Evolutionary conservation across 345 rosid species (phyloP), one percentile per base, ranked within the genome.

Genomic region (thale cress (Arabidopsis thaliana)): DNA sequence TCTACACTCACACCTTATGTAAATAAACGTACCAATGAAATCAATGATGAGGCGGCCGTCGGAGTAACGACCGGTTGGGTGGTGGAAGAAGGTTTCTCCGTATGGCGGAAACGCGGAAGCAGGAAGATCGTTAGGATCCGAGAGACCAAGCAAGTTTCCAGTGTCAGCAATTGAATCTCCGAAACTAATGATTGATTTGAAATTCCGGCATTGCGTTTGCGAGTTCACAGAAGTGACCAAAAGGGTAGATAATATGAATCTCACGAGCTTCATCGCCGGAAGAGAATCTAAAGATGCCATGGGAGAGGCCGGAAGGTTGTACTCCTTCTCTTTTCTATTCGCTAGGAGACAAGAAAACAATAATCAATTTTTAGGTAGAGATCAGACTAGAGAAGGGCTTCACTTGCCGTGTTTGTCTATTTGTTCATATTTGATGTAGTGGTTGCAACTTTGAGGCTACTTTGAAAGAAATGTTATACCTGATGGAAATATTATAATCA

Each of bases 111-210:
- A 78, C 6, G 68, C 82, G 16, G 24, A 55, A 1, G 38, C 64
- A 32, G 79, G 76, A n/a, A 65, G 79, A 1, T 33, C 28, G 10
- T 56, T 77, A 2, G 3, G 60, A 14, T 7, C 36, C n/a, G 79
- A 65, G 37, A 82, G 40, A 7, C 7, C 22, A 14, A 78, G 45
- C 12, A 67, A 55, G 85, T 83, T 85, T 14, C 88, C 91, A 5
- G 87, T 85, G 33, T 85, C 91, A 8, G 88, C 56, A 14, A 81
- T 41, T 1, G 91, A 87, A 65, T 87, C 91, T 1, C 91, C 91
- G 36, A 87, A 85, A 78, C 86, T 83, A 70, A 87, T 72, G 60
- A 87, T 75, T 13, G 88, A 80, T 5, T 41, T 0, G 74, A 67
- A 64, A 32, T 44, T 65, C n/a, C n/a, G 77, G 25, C 67, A 51